Evolutionary conservation across 1,139 yeast species (phyloP).

Genomic region (Fermentozyma sake): DNA sequence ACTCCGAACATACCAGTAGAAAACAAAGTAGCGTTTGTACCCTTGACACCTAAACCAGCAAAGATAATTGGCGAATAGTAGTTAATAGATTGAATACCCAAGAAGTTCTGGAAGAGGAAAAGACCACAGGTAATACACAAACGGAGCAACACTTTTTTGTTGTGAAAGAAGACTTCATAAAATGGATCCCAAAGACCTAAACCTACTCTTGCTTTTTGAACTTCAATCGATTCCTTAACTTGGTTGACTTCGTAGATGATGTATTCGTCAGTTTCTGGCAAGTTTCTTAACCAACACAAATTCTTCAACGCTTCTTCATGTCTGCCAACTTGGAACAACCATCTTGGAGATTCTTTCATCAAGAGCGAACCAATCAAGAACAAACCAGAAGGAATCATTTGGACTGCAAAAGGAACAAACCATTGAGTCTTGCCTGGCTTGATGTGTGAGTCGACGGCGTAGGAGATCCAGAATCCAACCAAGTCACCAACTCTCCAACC

Average conservation of each 20-base stretch:
- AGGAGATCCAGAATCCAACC: conserved; percentile 42
- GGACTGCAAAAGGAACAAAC: conserved; percentile 43
- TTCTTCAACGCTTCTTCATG: conserved; percentile 32
- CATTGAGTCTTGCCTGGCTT: conserved; percentile 30
- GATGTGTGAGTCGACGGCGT: conserved; percentile 33
- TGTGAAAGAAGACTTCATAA: conserved; percentile 28
- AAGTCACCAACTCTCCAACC: conserved; percentile 44
- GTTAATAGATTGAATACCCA: conserved; percentile 44
- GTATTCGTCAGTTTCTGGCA: conserved; percentile 36
- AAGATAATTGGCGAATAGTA: conserved; percentile 44
- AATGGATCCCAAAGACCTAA: conserved; percentile 37
- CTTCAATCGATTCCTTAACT: conserved; percentile 19
- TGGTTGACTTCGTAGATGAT: conserved; percentile 32
- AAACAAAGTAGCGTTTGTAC: conserved; percentile 35
- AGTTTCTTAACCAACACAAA: conserved; percentile 35
- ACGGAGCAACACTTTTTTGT: conserved; percentile 25
- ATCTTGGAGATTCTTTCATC: conserved; percentile 39
- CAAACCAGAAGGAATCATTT: conserved; percentile 38
- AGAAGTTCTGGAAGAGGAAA: conserved; percentile 39
- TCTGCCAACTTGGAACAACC: conserved; percentile 35
- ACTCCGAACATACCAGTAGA: conserved; percentile 44
- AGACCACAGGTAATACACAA: conserved; percentile 30
- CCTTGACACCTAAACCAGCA: conserved; percentile 35
- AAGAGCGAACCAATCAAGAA: conserved; percentile 32
- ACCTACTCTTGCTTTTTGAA: conserved; percentile 29